phyloP scores from a whole-genome alignment of 805 yeast species.

The Metschnikowia noctiluminum region DNA sequence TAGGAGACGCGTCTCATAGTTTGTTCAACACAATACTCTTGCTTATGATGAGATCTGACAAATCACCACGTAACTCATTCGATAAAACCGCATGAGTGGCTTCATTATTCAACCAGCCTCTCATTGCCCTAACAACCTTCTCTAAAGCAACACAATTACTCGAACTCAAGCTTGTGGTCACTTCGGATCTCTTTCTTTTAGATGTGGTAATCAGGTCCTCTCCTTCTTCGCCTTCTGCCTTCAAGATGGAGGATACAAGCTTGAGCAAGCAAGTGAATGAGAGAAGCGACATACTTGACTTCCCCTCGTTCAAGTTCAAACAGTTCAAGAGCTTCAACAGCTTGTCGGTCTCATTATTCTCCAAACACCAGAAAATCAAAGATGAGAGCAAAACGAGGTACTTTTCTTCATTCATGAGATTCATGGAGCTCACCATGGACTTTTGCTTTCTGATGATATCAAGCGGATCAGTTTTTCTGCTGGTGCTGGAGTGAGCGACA shows the following conservation, averaged over 20 bases:
- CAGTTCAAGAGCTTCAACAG: slow-evolving; percentile 24
- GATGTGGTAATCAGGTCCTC: slow-evolving; percentile 3
- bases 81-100: slow-evolving; percentile 19
- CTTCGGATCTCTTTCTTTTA: not conserved
- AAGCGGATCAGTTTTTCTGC: not conserved
- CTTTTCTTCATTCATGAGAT: slow-evolving; percentile 33
- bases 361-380: slow-evolving; percentile 22
- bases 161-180: slow-evolving; percentile 2
- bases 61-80: slow-evolving; percentile 22
- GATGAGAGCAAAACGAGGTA: slow-evolving; percentile 30
- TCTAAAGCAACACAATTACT: slow-evolving; percentile 22
- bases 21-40: slow-evolving; percentile 35
- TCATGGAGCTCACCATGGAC: slow-evolving; percentile 28
- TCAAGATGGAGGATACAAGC: slow-evolving; percentile 19
- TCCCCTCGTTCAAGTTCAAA: slow-evolving; percentile 18
- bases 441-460: slow-evolving; percentile 15
- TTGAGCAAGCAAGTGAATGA: slow-evolving; percentile 33
- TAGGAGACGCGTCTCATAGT: slow-evolving; percentile 7
- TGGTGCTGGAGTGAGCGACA: not conserved
- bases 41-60: slow-evolving; percentile 29
- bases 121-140: slow-evolving; percentile 22
- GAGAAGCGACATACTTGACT: slow-evolving; percentile 24
- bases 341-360: slow-evolving; percentile 18
- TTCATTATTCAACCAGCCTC: slow-evolving; percentile 32
- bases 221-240: slow-evolving; percentile 17